Base-by-base conservation (phyloP, 768 basidiomycete genomes). In the Hericium alpestre region DNA sequence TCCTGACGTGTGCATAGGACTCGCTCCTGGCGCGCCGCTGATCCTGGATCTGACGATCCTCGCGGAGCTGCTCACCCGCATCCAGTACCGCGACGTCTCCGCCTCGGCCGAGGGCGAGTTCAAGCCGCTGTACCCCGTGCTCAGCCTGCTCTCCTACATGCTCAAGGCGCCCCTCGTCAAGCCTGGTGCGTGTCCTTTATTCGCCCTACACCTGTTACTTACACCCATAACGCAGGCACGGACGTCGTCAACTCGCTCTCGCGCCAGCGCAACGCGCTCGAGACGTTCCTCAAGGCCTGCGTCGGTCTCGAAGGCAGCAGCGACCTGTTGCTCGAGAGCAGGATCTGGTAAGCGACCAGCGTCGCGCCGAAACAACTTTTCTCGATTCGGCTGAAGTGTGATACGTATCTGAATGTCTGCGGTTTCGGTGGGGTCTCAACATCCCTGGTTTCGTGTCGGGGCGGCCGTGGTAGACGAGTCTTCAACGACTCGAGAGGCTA, bases 101-200 rank as follows among this genome's bases (percentile, higher is more conserved):
- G 68, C 69, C 15, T 72, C 64, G 56, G 63, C 69, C 60, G 69
- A 75, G 64, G 70, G 70, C 57, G 87, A 91, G 38, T 96, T 91
- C 74, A 74, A 83, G 59, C 86, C 88, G 0, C 76, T 98, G 18
- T 91, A 99, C 79, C 80, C 89, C 3, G 89, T 99, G 58, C 77
- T 99, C 55, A 95, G 93, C 41, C 81, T 97, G 60, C 79, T 97
- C 56, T 89, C 86, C 46, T 97, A 94, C 79, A 95, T 97, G 93
- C 84, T 95, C 74, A 96, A 96, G 79, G 93, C 93, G 0, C 92
- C 93, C n/a, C 82, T 94, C 66, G 93, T 94, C 73, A 94, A 94
- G 77, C 90, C 89, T 64, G 89, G 84, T 79, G 65, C 58, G 76
- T 63, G 13, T 49, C 18, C 23, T 46, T 27, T 25, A 38, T 46